Evolutionary conservation across 1,139 yeast genomes (phyloP).

Genomic region (Arxiozyma slooffiae): DNA sequence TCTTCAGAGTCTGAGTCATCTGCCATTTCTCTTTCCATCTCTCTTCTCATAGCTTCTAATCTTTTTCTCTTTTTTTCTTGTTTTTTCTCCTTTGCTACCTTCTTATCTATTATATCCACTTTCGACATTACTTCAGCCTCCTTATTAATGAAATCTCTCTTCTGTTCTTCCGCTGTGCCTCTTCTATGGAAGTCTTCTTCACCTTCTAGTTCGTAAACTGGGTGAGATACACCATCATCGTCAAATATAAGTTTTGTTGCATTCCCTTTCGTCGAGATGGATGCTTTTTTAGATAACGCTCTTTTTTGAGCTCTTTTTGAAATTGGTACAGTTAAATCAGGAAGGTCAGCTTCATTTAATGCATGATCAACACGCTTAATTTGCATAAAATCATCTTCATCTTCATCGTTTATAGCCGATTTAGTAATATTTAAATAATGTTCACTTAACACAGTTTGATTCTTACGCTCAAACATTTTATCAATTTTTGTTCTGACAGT

Average conservation of each 20-base stretch:
- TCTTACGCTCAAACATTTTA: slow-evolving; percentile 89
- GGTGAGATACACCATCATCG: slow-evolving; percentile 88
- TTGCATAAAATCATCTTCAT: slow-evolving; percentile 73
- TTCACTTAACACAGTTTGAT: slow-evolving; percentile 85
- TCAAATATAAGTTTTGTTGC: slow-evolving; percentile 80
- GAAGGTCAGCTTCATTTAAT: slow-evolving; percentile 54
- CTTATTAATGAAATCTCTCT: slow-evolving; percentile 51
- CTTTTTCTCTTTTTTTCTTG: slow-evolving; percentile 84
- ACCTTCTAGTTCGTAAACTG: slow-evolving; percentile 80
- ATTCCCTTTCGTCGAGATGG: slow-evolving; percentile 53
- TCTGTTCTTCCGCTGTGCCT: slow-evolving; percentile 68
- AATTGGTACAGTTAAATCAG: slow-evolving; percentile 49
- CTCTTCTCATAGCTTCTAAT: slow-evolving; percentile 67
- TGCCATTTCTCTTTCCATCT: slow-evolving; percentile 32
- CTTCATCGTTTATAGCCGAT: slow-evolving; percentile 36
- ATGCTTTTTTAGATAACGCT: slow-evolving; percentile 77
- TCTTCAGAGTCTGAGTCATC: slow-evolving; percentile 30
- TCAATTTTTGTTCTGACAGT: slow-evolving; percentile 81
- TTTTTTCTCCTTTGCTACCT: slow-evolving; percentile 68
- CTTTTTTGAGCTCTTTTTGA: slow-evolving; percentile 84
- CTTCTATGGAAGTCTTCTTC: slow-evolving; percentile 74
- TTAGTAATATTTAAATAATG: slow-evolving; percentile 68
- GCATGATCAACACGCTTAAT: slow-evolving; percentile 71
- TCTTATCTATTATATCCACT: slow-evolving; percentile 72
- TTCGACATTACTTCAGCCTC: slow-evolving; percentile 61